Percentiles rank a stretch among this genome's conserved stretches.
Evolutionary conservation across 768 basidiomycete species (phyloP).

Genomic region (Podaxis mareebaensis): DNA sequence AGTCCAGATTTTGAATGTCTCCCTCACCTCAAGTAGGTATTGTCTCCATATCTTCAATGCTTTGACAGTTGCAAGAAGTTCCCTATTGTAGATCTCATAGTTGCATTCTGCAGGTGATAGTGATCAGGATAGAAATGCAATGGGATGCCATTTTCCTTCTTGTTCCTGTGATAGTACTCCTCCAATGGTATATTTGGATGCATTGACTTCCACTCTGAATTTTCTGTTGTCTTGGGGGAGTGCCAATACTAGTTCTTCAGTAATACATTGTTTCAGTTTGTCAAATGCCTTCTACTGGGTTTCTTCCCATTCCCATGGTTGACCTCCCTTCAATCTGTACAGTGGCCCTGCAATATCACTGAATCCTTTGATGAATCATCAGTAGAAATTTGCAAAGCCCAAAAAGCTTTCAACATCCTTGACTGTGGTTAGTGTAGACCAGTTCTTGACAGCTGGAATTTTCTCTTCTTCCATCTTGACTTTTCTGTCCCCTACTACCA

Average conservation of each 20-base stretch:
- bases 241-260: not conserved
- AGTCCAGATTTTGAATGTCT: constrained; percentile 13
- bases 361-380: constrained; percentile 7
- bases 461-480: constrained; percentile 35
- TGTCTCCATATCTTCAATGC: constrained; percentile 30
- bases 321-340: not conserved
- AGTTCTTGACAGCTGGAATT: constrained; percentile 18
- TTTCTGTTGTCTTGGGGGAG: not conserved
- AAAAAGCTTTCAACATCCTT: constrained; percentile 15
- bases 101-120: too few relatives aligned
- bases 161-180: too few relatives aligned
- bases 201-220: constrained; percentile 5
- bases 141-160: too few relatives aligned
- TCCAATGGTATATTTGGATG: constrained; percentile 15
- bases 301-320: not conserved
- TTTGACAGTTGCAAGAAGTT: constrained; percentile 22
- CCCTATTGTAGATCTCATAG: too few relatives aligned
- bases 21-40: constrained; percentile 19
- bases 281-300: not conserved
- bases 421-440: not conserved
- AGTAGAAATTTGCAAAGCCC: constrained; percentile 18
- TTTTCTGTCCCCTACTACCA: constrained; percentile 22
- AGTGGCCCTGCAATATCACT: constrained; percentile 5
- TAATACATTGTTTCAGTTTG: too few relatives aligned
- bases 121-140: too few relatives aligned